Base-by-base conservation (phyloP, 2,329 filamentous ascomycete species). In the Diaporthe ampelina region DNA sequence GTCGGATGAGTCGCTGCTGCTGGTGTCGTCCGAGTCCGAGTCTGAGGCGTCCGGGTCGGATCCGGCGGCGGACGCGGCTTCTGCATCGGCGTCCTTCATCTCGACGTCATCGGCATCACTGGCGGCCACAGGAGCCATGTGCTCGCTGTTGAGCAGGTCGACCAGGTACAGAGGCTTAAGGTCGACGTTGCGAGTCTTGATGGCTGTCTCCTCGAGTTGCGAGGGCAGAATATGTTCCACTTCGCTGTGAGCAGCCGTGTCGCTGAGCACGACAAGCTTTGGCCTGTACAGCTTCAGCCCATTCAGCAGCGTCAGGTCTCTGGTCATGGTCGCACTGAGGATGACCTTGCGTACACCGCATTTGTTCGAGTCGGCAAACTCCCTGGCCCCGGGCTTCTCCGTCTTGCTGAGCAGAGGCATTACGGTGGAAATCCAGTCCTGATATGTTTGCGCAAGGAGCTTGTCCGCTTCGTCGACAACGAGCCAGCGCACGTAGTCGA, bases 381-480 rank as follows among this genome's bases (percentile, higher is more conserved):
- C 88, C 63, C 89, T 85, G 3, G 86, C 84, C 32, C 88, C 87
- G 2, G 84, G 81, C 56, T 86, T 86, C 3, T 82, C 81, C 1
- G 81, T 82, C 4, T 45, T 61, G 50, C 87, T 86, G 76, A 94
- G 86, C 58, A 86, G 85, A 21, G 92, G 89, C 80, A 94, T 92
- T 9, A 97, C 90, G 0, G 92, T 85, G 54, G 92, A 90, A 4
- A 97, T 87, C 95, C 95, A 98, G 79, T 96, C 94, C 81, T 98
- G 95, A 82, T 97, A 98, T 79, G 94, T 95, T 82, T 98, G 94
- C 57, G 95, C 93, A 8, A 98, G 89, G 17, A 98, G 86, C 80
- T 97, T 95, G 82, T 98, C 96, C 15, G 96, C 97, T 84, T 98
- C 96, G 79, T 98, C 96, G 59, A 98, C 93, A 3, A 98, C 91